Conservation (phyloP, 495 filamentous ascomycete genomes). For the Parachaetomium inaequale region DNA sequence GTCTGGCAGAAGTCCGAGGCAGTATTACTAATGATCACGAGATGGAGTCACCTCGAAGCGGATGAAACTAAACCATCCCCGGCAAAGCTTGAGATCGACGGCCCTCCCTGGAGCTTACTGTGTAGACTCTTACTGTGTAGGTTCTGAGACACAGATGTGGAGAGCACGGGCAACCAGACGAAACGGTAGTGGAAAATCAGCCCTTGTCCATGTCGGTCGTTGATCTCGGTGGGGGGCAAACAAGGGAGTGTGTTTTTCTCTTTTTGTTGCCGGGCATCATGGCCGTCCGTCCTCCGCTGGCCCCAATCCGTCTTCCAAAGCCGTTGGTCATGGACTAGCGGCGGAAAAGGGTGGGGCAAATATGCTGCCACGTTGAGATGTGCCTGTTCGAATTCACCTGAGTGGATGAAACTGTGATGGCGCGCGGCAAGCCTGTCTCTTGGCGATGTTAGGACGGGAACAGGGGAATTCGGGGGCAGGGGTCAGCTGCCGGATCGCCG, state of each 20-base stretch:
- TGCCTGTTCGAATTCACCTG: not conserved
- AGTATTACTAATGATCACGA: too few species aligned
- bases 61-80: too few species aligned
- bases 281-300: not conserved
- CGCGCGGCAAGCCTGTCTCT: not conserved
- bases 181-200: not conserved
- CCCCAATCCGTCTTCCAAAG: not conserved
- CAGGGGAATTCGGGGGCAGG: not conserved
- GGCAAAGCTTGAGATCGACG: too few species aligned
- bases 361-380: not conserved
- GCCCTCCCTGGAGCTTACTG: too few species aligned
- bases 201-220: not conserved
- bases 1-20: too few species aligned
- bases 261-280: not conserved
- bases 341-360: not conserved
- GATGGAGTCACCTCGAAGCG: too few species aligned
- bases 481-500: slow-evolving; percentile 1
- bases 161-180: not conserved
- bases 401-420: not conserved
- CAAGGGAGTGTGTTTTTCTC: not conserved
- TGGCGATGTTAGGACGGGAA: not conserved
- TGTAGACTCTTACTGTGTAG: too few species aligned
- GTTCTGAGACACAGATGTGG: not conserved
- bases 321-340: not conserved
- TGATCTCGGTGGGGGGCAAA: not conserved